Base-by-base conservation (phyloP, 1,284 basidiomycete genomes). In the Neolentinus lepideus region DNA sequence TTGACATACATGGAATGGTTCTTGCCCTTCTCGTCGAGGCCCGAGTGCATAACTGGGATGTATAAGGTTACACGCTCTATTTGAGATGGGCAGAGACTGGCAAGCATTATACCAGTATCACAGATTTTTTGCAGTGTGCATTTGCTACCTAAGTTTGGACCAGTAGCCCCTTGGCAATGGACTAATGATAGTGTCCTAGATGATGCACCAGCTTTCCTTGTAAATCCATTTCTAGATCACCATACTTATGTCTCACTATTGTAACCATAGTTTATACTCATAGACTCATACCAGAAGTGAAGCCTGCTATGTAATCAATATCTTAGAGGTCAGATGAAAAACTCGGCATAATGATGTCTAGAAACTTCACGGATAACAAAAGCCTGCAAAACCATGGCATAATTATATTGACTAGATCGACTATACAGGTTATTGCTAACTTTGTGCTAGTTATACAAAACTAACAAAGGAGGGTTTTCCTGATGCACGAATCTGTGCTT, bases 171-270 rank as follows among this genome's bases (percentile, higher is more conserved):
- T 2, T 54, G 55, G 2, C 59, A 64, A 4, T 74, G 70, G 71
- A 67, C 64, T 1, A 67, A 61, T 51, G 61, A 56, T 33, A 71
- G 63, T 56, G 70, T 74, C 14, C 60, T 72, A 3, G 69, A 74
- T 8, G 4, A 53, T 14, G 69, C 66, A 54, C 24, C 31, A 3
- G 60, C 48, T 1, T 72, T 70, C 53, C 68, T 60, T 57, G 59
- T 70, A 0, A 71, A 67, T 56, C 29, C 61, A 4, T 69, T 64
- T 51, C 59, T 59, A n/a, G 69, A 71, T 56, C 48, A 57, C n/a
- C 63, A 68, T 54, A 59, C 57, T n/a, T 70, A 69, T 47, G 53
- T 58, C 6, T n/a, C n/a, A n/a, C n/a, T n/a, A n/a, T n/a, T n/a
- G n/a, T n/a, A n/a, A n/a, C n/a, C n/a, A n/a, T n/a, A n/a, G n/a